phyloP scores from a whole-genome alignment of 805 yeast genomes.

The Ascoidea tarda region DNA sequence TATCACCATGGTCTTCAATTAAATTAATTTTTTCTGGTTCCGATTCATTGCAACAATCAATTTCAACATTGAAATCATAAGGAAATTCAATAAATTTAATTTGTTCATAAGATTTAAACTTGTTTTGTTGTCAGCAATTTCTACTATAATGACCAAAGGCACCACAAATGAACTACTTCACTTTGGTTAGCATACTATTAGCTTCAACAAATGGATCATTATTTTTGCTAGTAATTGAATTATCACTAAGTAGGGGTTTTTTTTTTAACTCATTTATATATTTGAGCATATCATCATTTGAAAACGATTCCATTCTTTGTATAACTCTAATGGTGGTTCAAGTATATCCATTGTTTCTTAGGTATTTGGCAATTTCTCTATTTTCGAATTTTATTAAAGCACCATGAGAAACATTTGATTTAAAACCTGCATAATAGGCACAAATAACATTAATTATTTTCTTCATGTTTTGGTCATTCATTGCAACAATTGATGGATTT shows the following conservation, averaged over 20 bases:
- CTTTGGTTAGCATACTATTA: neutral
- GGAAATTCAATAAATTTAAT: neutral
- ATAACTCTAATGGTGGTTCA: neutral
- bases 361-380: neutral
- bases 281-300: neutral
- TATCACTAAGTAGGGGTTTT: too few species aligned
- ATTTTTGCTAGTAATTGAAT: too few species aligned
- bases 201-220: neutral
- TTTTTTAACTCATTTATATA: neutral
- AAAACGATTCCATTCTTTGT: neutral
- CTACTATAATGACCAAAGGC: neutral
- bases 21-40: neutral
- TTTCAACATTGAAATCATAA: neutral
- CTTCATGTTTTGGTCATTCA: neutral
- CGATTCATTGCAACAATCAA: neutral
- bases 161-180: neutral
- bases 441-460: too few species aligned
- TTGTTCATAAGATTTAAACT: neutral
- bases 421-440: too few species aligned
- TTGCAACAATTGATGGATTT: too few species aligned
- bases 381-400: too few species aligned
- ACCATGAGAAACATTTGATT: too few species aligned
- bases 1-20: neutral
- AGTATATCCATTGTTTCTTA: neutral
- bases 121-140: neutral